Evolutionary conservation across 2,329 filamentous ascomycete genomes (phyloP), one percentile per base, ranked within the genome.

Genomic region (Dothideomycetes sp.): DNA sequence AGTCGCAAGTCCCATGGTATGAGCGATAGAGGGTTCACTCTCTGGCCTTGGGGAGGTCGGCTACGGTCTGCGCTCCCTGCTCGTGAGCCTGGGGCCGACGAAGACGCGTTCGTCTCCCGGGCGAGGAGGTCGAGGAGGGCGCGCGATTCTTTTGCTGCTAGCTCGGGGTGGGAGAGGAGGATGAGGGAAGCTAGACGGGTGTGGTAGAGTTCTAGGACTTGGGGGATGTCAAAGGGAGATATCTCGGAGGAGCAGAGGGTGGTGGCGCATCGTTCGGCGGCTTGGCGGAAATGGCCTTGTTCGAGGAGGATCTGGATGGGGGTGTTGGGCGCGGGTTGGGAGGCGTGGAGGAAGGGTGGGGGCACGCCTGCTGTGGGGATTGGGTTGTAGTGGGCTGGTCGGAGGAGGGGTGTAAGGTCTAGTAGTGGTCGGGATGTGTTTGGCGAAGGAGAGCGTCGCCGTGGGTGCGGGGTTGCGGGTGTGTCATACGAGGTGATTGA

Each of bases 1-100:
- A 95, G 73, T 5, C 91, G 77, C 38, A 98, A 70, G 31, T 81
- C 74, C 88, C 91, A 98, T 0, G 89, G 89, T 0, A 89, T 82
- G 1, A 94, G 70, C 17, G 27, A 34, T 3, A 19, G 12, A 4
- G 22, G 12, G 8, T 27, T 12, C 7, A 27, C 22, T 12, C 22
- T 12, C 22, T 7, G 22, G 22, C 7, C 22, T 47, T 41, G 14
- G 34, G 22, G 16, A n/a, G 30, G 31, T 34, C 16, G 9, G 35
- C 30, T 4, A 47, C 41, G 16, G 38, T 47, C 16, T 45, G 24
- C 24, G 35, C 36, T 5, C 40, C 37, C 31, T 44, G 42, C 4
- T 37, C 39, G 8, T 49, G 46, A 11, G 42, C 37, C 8, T 27
- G 22, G 12, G 22, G 22, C 12, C 7, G 22, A 27, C 12, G 22